These are phyloP conservation scores for Lachnellula subtilissima DNA, from an alignment of 2,329 filamentous ascomycete genomes.

Conservation along the genomic window DNA sequence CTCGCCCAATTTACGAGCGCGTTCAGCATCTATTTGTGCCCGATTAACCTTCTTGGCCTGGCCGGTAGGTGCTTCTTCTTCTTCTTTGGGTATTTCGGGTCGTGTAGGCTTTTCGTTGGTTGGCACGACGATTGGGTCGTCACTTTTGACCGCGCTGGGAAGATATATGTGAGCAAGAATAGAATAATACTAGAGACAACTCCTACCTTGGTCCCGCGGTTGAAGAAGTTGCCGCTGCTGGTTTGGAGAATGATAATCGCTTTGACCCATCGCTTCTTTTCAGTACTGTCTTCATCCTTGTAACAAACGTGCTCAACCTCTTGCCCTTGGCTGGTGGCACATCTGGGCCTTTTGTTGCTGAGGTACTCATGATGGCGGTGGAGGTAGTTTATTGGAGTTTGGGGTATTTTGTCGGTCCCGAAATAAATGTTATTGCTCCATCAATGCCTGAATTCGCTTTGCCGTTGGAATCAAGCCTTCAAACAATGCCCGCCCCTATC, in stretches of 20 bases:
- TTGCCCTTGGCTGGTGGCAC: constrained; percentile 23
- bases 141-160: constrained; percentile 8
- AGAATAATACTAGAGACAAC: neutral
- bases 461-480: neutral
- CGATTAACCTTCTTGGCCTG: constrained; percentile 21
- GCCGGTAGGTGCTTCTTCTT: constrained; percentile 3
- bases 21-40: constrained; percentile 28
- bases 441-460: neutral
- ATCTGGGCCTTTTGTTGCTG: constrained; percentile 16
- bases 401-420: neutral
- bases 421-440: constrained; percentile 1
- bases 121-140: neutral
- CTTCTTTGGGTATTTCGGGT: neutral
- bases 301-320: constrained; percentile 22
- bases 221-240: neutral
- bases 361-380: constrained; percentile 21
- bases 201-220: constrained; percentile 22
- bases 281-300: constrained; percentile 28
- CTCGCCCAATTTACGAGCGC: constrained; percentile 33
- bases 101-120: constrained; percentile 6
- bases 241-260: constrained; percentile 20
- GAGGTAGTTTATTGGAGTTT: neutral
- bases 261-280: constrained; percentile 26
- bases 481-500: neutral
- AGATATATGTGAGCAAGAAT: constrained; percentile 3